Conservation (phyloP, 257 asterid species). For the Ajuga chamaepitys region DNA sequence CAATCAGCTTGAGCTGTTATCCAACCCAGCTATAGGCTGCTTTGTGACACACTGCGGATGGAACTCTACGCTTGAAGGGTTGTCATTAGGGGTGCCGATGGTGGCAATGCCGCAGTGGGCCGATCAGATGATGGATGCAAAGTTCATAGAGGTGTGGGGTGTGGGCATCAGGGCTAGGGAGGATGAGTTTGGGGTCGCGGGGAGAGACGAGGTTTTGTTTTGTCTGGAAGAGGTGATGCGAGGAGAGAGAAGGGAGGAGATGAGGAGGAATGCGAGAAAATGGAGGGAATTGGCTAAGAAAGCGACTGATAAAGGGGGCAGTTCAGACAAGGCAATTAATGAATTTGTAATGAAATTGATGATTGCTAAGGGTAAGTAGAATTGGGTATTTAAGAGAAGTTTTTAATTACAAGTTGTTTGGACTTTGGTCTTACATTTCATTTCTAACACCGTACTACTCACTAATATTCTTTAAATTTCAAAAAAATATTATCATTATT, state of each 20-base stretch:
- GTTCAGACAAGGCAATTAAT: conserved; percentile 41
- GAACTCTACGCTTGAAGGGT: conserved; percentile 58
- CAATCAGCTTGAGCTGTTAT: conserved; percentile 53
- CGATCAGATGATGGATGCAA: conserved; percentile 64
- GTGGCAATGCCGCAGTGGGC: conserved; percentile 66
- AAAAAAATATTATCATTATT: no score
- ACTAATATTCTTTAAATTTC: no score
- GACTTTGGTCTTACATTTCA: no score
- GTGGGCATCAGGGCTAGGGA: conserved; percentile 51
- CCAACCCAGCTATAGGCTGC: conserved; percentile 48
- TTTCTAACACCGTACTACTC: no score
- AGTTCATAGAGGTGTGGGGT: conserved; percentile 55
- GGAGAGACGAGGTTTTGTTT: conserved; percentile 35
- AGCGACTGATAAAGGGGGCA: conserved; percentile 48
- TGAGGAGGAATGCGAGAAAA: conserved; percentile 38
- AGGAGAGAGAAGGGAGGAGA: conserved; percentile 34
- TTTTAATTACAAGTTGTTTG: no score
- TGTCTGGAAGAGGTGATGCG: conserved; percentile 47
- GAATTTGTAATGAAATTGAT: conserved; percentile 40
- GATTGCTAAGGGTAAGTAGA: background rate
- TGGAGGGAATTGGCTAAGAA: conserved; percentile 45
- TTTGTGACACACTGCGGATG: conserved; percentile 71
- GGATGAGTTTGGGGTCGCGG: conserved; percentile 47
- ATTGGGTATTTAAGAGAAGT: no score
- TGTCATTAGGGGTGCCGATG: conserved; percentile 57